A percentile compares a stretch with the other conserved stretches of the same genome.
Evolutionary conservation across 257 asterid species (phyloP).

Genomic region (Lantana camara): DNA sequence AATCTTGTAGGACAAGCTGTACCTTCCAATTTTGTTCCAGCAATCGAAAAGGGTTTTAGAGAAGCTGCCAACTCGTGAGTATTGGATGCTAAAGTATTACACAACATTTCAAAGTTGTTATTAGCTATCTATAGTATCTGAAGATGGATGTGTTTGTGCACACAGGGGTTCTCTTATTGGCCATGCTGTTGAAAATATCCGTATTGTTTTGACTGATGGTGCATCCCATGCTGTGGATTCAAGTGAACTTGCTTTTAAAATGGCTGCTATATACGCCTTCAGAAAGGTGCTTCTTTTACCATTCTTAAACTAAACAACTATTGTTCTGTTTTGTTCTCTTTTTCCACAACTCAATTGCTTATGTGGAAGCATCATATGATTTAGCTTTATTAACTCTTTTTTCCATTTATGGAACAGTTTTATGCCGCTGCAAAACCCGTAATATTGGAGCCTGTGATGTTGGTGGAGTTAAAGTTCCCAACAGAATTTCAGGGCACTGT

Average conservation of each 20-base stretch:
- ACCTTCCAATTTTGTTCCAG: constrained; percentile 91
- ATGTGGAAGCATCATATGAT: background rate
- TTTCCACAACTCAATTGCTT: constrained; percentile 8
- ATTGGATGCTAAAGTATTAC: constrained; percentile 8
- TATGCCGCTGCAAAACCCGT: constrained; percentile 81
- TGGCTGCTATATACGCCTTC: constrained; percentile 96
- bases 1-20: constrained; percentile 85
- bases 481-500: constrained; percentile 93
- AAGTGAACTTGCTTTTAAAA: constrained; percentile 97
- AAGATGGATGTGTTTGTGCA: constrained; percentile 26
- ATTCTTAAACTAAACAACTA: constrained; percentile 1
- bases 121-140: background rate
- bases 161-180: constrained; percentile 97
- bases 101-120: background rate
- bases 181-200: constrained; percentile 94
- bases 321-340: constrained; percentile 1
- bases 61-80: constrained; percentile 99
- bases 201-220: constrained; percentile 88
- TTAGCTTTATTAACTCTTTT: constrained; percentile 15
- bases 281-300: constrained; percentile 70
- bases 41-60: constrained; percentile 95
- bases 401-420: constrained; percentile 45
- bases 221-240: constrained; percentile 97
- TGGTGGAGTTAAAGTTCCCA: constrained; percentile 87
- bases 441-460: constrained; percentile 95